A percentile compares a stretch with the other conserved stretches of the same genome.
Evolutionary conservation across 2,329 filamentous ascomycete genomes (phyloP).

Genomic region (Alternaria viburni): DNA sequence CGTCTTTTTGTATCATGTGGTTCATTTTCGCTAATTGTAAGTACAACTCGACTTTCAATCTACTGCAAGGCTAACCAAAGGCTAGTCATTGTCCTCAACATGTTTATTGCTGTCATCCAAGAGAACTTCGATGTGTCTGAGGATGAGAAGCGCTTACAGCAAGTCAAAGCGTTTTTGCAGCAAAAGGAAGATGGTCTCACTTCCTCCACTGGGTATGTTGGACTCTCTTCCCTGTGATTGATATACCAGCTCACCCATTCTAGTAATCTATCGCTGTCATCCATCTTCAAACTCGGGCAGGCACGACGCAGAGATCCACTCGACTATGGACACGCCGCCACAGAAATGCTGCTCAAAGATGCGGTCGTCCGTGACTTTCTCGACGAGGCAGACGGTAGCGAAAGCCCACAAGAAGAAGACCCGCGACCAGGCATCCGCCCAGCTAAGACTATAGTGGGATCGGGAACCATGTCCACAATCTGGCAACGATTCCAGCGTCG

Average conservation of each 20-base stretch:
- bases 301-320: slow-evolving; percentile 78
- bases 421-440: slow-evolving; percentile 46
- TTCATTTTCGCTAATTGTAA: slow-evolving; percentile 85
- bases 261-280: slow-evolving; percentile 73
- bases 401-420: slow-evolving; percentile 34
- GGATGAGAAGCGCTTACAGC: slow-evolving; percentile 95
- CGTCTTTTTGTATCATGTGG: slow-evolving; percentile 90
- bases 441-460: slow-evolving; percentile 56
- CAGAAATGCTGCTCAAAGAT: slow-evolving; percentile 97
- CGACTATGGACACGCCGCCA: slow-evolving; percentile 87
- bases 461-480: slow-evolving; percentile 64
- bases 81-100: slow-evolving; percentile 86
- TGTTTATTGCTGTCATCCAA: slow-evolving; percentile 99
- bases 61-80: slow-evolving; percentile 11
- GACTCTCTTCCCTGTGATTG: neutral
- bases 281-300: slow-evolving; percentile 67
- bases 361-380: slow-evolving; percentile 94
- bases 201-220: slow-evolving; percentile 61
- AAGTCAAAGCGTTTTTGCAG: slow-evolving; percentile 93
- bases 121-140: slow-evolving; percentile 99
- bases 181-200: slow-evolving; percentile 80
- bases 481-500: slow-evolving; percentile 66
- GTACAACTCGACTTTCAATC: slow-evolving; percentile 5
- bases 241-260: neutral
- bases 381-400: slow-evolving; percentile 67